A percentile compares a stretch with the other conserved stretches of the same genome.
Evolutionary conservation across 768 basidiomycete species (phyloP).

Genomic region (Pisolithus albus): DNA sequence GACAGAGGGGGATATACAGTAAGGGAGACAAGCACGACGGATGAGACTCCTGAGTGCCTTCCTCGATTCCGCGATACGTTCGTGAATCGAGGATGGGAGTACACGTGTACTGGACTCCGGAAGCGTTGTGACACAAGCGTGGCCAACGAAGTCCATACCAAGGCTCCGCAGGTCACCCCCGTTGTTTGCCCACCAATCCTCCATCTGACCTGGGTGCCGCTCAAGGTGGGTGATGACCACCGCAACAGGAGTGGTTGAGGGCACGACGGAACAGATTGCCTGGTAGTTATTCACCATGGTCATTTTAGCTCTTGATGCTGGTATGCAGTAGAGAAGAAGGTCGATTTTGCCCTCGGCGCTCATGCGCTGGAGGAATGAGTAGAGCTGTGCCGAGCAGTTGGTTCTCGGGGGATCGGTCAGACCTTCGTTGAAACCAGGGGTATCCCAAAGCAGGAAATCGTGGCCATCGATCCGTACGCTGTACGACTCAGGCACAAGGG

Average conservation of each 20-base stretch:
- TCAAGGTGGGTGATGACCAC: slow-evolving; percentile 16
- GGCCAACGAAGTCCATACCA: slow-evolving; percentile 14
- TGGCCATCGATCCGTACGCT: slow-evolving; percentile 9
- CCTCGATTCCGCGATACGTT: slow-evolving; percentile 11
- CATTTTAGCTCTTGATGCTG: slow-evolving; percentile 12
- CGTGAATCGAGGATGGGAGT: slow-evolving; percentile 3
- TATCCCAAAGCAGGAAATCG: slow-evolving; percentile 11
- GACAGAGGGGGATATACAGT: neutral
- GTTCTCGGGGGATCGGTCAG: slow-evolving; percentile 1
- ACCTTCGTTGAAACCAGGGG: slow-evolving; percentile 13
- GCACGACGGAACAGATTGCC: slow-evolving; percentile 4
- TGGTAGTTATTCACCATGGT: slow-evolving; percentile 14
- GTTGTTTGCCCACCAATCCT: slow-evolving; percentile 18
- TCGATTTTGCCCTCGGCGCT: slow-evolving; percentile 5
- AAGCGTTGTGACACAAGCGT: slow-evolving; percentile 17
- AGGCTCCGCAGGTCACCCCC: slow-evolving; percentile 2
- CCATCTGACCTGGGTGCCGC: slow-evolving; percentile 14
- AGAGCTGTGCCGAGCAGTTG: slow-evolving; percentile 3
- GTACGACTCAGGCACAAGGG: slow-evolving; percentile 6
- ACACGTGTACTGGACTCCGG: slow-evolving; percentile 1
- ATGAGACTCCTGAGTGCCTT: slow-evolving; percentile 9
- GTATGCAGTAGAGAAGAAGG: slow-evolving; percentile 19
- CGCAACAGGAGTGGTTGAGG: slow-evolving; percentile 10
- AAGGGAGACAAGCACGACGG: slow-evolving; percentile 4
- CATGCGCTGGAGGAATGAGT: slow-evolving; percentile 7